A percentile compares a stretch with the other conserved stretches of the same genome.
phyloP scores from a whole-genome alignment of 306 rosid genomes.

The Quercus variabilis region DNA sequence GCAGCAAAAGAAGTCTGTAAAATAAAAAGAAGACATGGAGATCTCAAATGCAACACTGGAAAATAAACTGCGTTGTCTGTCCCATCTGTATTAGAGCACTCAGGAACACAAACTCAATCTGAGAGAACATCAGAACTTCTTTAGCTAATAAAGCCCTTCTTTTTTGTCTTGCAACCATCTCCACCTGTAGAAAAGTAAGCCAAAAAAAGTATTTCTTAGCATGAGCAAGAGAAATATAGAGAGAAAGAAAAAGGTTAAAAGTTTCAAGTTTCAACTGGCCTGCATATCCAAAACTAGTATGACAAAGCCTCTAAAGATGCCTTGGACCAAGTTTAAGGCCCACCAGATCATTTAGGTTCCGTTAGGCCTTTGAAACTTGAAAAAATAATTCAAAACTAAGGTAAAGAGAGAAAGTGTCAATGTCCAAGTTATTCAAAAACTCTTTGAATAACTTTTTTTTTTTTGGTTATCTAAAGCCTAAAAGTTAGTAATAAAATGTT shows the following conservation, averaged over 20 bases:
- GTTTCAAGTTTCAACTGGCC: not conserved
- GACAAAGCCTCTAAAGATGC: not conserved
- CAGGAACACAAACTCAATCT: conserved; percentile 7
- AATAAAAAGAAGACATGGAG: conserved; percentile 20
- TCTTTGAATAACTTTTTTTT: too few relatives aligned
- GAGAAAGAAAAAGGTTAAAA: not conserved
- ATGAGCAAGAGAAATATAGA: not conserved
- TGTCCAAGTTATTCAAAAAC: too few relatives aligned
- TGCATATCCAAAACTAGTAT: not conserved
- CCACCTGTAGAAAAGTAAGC: conserved; percentile 56
- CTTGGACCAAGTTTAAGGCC: not conserved
- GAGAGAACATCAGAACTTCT: conserved; percentile 17
- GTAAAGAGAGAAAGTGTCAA: too few relatives aligned
- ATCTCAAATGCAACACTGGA: conserved; percentile 11
- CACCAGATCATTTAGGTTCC: not conserved
- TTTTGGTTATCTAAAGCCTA: too few relatives aligned
- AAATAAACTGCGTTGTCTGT: conserved; percentile 20
- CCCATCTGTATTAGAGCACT: conserved; percentile 20
- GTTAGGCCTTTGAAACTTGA: not conserved
- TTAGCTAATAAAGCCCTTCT: conserved; percentile 71
- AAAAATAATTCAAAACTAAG: too few relatives aligned
- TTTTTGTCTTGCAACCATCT: conserved; percentile 82
- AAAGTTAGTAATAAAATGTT: too few relatives aligned
- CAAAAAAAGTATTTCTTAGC: not conserved
- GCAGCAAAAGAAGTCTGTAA: conserved; percentile 18